Percentiles rank a stretch among this genome's conserved stretches.
Evolutionary conservation across 441 rosid species (phyloP).

Genomic region (Croton laevigatus): DNA sequence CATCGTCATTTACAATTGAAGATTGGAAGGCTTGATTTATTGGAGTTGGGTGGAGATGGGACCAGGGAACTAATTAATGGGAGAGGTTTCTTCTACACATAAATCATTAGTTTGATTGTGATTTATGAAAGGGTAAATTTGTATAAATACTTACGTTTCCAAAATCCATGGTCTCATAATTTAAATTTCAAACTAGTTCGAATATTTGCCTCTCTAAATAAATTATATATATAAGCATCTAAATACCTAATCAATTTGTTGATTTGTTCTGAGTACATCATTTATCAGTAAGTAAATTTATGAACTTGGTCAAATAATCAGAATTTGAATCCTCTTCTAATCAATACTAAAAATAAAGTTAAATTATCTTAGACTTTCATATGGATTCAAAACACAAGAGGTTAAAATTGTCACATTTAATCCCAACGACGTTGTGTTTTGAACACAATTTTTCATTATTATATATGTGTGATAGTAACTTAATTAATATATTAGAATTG

Average conservation of each 20-base stretch:
- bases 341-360: neutral
- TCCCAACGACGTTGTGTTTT: constrained; percentile 19
- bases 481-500: constrained; percentile 5
- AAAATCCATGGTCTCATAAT: too few species aligned
- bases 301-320: too few species aligned
- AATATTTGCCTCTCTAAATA: too few species aligned
- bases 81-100: neutral
- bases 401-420: constrained; percentile 25
- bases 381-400: constrained; percentile 2
- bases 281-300: too few species aligned
- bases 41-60: constrained; percentile 6
- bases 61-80: neutral
- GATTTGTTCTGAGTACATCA: too few species aligned
- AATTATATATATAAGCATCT: too few species aligned
- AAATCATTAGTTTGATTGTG: constrained; percentile 9
- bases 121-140: neutral
- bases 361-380: constrained; percentile 15
- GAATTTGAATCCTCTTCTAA: too few species aligned
- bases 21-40: neutral
- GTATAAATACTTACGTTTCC: neutral
- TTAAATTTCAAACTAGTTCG: too few species aligned
- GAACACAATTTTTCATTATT: neutral
- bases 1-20: neutral
- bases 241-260: too few species aligned
- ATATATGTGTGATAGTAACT: neutral